Base-by-base conservation (phyloP, 1,139 yeast genomes). In the Kodamaea sp. region DNA sequence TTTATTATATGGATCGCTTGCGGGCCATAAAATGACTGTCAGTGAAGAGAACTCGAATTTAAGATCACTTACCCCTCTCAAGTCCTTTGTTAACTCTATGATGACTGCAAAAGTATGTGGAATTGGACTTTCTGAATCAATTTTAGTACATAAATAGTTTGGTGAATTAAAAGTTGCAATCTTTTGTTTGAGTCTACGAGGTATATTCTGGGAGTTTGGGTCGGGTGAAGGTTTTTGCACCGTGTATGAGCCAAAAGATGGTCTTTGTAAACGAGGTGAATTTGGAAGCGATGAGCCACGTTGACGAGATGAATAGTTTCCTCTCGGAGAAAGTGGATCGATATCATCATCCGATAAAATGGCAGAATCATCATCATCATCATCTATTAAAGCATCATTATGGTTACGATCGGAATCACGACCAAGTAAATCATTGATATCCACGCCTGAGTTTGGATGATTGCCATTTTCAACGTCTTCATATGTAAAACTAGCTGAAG, bases 21-120 rank as follows among this genome's bases (percentile, higher is more conserved):
- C 63, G 6, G 80, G 79, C 85, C 85, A 79, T 43, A 70, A 57
- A 2, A 77, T 63, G 37, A 54, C 58, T 6, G 68, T 58, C 2
- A 50, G 29, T 10, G 73, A 66, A 38, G 55, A 58, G 44, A 71
- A 65, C 38, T 62, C 66, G 32, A 70, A 50, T 23, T 50, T 52
- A 12, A 71, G 42, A 34, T 62, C 63, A 31, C 56, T 57, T 5
- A 65, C 52, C 1, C 55, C 43, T 10, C 40, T 36, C 7, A 64
- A 54, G 31, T 67, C 75, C 39, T 65, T 67, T 20, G 56, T 52
- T 20, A 71, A 55, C 43, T 70, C 76, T 2, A 71, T 52, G 7
- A 70, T 62, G 5, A 70, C 68, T 0, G 72, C 77, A 55, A 71
- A 70, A 1, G 73, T 67, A 50, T 70, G 75, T 5, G 76, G 76